Evolutionary conservation across 352 stramenopile genomes (phyloP).

Genomic region (Globisporangium parvum): DNA sequence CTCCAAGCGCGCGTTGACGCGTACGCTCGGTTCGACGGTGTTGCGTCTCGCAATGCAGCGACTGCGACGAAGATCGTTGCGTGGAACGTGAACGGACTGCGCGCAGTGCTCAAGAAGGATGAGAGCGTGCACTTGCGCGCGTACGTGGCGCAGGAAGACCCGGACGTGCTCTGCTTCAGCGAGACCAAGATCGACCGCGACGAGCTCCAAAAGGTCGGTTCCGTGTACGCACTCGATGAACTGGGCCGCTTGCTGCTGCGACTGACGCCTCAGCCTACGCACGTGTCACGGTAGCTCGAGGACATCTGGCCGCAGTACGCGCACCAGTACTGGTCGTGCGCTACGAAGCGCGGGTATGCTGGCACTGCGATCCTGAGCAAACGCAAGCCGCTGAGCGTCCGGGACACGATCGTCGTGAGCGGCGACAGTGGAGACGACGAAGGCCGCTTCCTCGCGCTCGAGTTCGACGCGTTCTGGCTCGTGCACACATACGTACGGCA

Average conservation of each 20-base stretch:
- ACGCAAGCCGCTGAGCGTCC: constrained; percentile 61
- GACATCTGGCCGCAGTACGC: constrained; percentile 67
- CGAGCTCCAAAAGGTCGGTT: constrained; percentile 48
- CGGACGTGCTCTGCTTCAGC: constrained; percentile 78
- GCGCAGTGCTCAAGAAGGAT: constrained; percentile 67
- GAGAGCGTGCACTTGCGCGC: constrained; percentile 59
- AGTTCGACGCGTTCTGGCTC: constrained; percentile 73
- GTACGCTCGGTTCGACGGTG: constrained; percentile 43
- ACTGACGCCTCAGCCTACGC: background rate
- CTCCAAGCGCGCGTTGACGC: constrained; percentile 41
- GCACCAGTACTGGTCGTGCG: constrained; percentile 76
- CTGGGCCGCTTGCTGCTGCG: too few species aligned
- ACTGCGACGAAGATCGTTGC: constrained; percentile 38
- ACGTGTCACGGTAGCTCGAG: constrained; percentile 25
- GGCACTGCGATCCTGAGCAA: constrained; percentile 74
- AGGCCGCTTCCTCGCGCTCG: constrained; percentile 72
- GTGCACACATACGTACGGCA: constrained; percentile 74
- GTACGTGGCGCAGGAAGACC: constrained; percentile 74
- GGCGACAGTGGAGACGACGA: constrained; percentile 46
- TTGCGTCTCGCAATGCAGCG: constrained; percentile 17
- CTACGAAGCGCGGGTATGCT: constrained; percentile 72
- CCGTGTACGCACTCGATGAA: too few species aligned
- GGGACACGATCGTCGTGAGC: constrained; percentile 57
- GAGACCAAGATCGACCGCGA: constrained; percentile 80
- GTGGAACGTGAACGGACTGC: constrained; percentile 85